Evolutionary conservation across 163 green algal species (phyloP).

Genomic region (Trebouxia gelatinosa): DNA sequence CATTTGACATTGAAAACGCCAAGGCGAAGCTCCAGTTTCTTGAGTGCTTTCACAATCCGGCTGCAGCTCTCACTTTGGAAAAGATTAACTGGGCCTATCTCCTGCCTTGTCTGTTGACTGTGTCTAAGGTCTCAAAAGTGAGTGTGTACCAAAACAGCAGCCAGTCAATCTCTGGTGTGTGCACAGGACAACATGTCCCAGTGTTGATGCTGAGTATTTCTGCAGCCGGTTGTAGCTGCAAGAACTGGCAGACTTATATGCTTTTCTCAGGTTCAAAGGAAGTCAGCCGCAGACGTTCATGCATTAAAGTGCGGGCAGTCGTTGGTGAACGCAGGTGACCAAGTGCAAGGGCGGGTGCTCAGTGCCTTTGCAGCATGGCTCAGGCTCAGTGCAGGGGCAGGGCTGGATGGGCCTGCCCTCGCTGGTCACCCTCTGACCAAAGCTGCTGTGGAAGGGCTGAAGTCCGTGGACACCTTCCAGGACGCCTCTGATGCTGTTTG

Average conservation of each 20-base stretch:
- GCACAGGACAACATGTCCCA: neutral
- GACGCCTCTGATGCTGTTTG: constrained; percentile 76
- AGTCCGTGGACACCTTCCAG: constrained; percentile 65
- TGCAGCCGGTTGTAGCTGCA: neutral
- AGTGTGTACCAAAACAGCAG: too few relatives aligned
- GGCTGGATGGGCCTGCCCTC: constrained; percentile 45
- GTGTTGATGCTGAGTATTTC: neutral
- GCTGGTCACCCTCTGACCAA: constrained; percentile 42
- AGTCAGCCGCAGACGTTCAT: too few relatives aligned
- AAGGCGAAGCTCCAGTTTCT: too few relatives aligned
- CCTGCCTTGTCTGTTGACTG: too few relatives aligned
- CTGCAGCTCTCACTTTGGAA: too few relatives aligned
- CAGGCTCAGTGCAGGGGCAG: constrained; percentile 51
- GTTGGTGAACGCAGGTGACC: constrained; percentile 30
- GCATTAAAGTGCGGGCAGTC: too few relatives aligned
- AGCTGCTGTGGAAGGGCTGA: constrained; percentile 57
- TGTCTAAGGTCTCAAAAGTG: too few relatives aligned
- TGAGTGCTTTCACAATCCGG: too few relatives aligned
- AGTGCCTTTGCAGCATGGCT: constrained; percentile 84
- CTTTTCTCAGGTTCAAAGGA: too few relatives aligned
- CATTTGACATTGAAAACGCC: too few relatives aligned
- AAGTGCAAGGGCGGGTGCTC: constrained; percentile 52
- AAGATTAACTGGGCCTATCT: too few relatives aligned
- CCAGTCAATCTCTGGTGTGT: neutral
- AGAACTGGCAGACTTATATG: neutral